Evolutionary conservation across 2,329 filamentous ascomycete species (phyloP).

Genomic region (Coniella vitis): DNA sequence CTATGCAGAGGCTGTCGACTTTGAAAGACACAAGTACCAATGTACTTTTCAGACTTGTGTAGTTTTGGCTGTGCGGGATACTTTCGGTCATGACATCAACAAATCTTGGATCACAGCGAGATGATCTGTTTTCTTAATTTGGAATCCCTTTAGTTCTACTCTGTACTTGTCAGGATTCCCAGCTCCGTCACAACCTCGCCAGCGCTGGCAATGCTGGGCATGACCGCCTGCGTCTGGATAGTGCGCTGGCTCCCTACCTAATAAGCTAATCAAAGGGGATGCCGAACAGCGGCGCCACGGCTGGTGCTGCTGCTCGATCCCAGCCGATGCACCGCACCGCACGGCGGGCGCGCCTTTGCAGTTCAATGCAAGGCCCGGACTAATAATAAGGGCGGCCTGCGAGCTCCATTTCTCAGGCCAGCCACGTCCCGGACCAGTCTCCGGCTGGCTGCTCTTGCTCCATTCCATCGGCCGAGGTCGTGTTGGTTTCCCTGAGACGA

Average conservation of each 20-base stretch:
- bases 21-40: background rate
- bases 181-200: background rate
- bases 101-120: background rate
- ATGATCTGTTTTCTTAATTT: conserved; percentile 1
- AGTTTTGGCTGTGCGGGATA: too few relatives aligned
- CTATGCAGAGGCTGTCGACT: background rate
- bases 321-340: background rate
- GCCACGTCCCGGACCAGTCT: background rate
- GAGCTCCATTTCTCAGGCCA: background rate
- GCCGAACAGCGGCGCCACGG: background rate
- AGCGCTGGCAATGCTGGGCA: background rate
- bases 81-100: too few relatives aligned
- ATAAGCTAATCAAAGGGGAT: background rate
- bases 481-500: background rate
- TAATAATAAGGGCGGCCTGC: conserved; percentile 5
- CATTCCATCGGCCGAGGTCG: background rate
- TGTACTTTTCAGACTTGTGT: background rate
- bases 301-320: background rate
- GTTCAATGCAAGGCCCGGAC: background rate
- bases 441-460: background rate
- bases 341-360: too few relatives aligned
- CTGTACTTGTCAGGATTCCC: too few relatives aligned
- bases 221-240: background rate
- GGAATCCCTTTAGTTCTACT: too few relatives aligned
- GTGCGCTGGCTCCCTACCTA: too few relatives aligned